phyloP scores from a whole-genome alignment of 345 rosid species.

The Durio zibethinus region DNA sequence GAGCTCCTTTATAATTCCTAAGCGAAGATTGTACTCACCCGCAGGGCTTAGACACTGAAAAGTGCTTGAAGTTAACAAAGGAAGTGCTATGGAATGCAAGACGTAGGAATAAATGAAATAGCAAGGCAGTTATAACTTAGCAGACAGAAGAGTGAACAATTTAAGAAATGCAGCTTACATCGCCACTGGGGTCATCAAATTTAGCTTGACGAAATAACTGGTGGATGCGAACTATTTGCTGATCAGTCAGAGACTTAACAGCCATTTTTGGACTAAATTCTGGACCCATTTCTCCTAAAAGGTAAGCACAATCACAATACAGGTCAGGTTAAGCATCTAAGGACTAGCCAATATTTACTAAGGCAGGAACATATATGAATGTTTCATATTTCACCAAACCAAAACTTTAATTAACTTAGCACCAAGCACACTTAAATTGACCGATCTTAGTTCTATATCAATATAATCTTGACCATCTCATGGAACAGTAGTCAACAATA shows the following conservation, averaged over 20 bases:
- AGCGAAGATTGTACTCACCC: slow-evolving; percentile 96
- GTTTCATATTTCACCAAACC: not conserved
- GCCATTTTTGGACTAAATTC: slow-evolving; percentile 77
- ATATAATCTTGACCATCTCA: not conserved
- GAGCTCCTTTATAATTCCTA: slow-evolving; percentile 94
- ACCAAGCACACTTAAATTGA: not conserved
- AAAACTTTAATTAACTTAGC: not conserved
- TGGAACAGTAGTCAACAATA: not conserved
- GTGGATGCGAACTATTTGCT: slow-evolving; percentile 94
- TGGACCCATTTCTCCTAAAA: slow-evolving; percentile 92
- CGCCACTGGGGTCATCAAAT: slow-evolving; percentile 94
- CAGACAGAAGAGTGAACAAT: not conserved
- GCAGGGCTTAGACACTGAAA: slow-evolving; percentile 97
- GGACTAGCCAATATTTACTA: not conserved
- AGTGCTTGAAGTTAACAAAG: not conserved
- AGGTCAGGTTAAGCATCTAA: slow-evolving; percentile 23
- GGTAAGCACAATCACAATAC: slow-evolving; percentile 14
- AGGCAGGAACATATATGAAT: not conserved
- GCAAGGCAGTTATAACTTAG: not conserved
- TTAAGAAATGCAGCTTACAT: slow-evolving; percentile 50
- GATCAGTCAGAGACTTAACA: slow-evolving; percentile 76
- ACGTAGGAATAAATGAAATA: not conserved
- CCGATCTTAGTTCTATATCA: not conserved
- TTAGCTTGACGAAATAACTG: slow-evolving; percentile 98
- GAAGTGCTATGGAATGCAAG: not conserved